Percentiles rank a stretch among this genome's conserved stretches.
Conservation (phyloP, 78 protist species). For the Dictyostelium capitatum region DNA sequence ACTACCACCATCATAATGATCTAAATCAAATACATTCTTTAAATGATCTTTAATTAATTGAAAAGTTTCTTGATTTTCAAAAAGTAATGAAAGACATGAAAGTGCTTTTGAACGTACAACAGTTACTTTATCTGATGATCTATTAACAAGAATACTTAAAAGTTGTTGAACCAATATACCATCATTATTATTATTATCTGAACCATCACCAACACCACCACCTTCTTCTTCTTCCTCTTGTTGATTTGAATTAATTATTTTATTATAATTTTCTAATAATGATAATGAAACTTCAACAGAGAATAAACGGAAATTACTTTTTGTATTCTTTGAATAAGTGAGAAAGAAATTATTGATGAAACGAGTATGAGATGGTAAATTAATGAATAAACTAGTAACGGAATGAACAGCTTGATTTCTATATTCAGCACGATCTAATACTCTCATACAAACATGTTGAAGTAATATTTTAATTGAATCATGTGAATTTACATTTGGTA, state of each 20-base stretch:
- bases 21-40: constrained; percentile 21
- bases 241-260: not conserved
- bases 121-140: constrained; percentile 77
- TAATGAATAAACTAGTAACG: not conserved
- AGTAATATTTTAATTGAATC: not conserved
- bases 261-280: constrained; percentile 8
- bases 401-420: constrained; percentile 15
- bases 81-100: constrained; percentile 31
- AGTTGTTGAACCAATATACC: constrained; percentile 23
- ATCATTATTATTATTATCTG: constrained; percentile 10
- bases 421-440: constrained; percentile 70
- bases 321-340: constrained; percentile 40
- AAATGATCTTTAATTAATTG: constrained; percentile 21
- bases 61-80: not conserved
- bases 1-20: not conserved
- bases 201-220: not conserved
- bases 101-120: constrained; percentile 74
- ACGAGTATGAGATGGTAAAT: not conserved
- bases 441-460: constrained; percentile 71
- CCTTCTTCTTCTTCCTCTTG: not conserved
- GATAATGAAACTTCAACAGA: constrained; percentile 61
- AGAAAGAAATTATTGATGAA: constrained; percentile 25
- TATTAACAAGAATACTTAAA: constrained; percentile 50
- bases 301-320: constrained; percentile 43
- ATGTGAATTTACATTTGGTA: not conserved